phyloP scores from a whole-genome alignment of 2,329 filamentous ascomycete species.

The Trichoderma citrinoviride region DNA sequence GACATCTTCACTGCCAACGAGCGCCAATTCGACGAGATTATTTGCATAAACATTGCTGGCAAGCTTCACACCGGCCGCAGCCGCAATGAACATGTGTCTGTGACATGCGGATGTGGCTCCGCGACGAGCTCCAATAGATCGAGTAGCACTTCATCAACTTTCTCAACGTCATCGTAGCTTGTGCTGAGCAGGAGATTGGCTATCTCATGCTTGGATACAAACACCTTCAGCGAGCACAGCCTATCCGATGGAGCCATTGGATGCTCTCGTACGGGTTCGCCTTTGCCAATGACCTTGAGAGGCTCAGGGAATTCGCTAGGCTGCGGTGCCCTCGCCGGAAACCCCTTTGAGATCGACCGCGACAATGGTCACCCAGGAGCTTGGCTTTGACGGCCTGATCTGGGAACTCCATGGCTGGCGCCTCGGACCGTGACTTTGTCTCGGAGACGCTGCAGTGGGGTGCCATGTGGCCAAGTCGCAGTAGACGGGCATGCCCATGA shows the following conservation, averaged over 20 bases:
- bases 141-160: constrained; percentile 41
- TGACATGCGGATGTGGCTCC: constrained; percentile 85
- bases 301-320: constrained; percentile 51
- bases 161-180: constrained; percentile 62
- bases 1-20: constrained; percentile 65
- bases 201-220: constrained; percentile 85
- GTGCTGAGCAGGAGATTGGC: constrained; percentile 73
- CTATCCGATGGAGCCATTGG: constrained; percentile 80
- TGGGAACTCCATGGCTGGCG: constrained; percentile 75
- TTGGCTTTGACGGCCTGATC: constrained; percentile 73
- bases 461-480: constrained; percentile 46
- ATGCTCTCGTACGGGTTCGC: neutral
- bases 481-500: constrained; percentile 60
- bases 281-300: neutral
- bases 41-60: constrained; percentile 78
- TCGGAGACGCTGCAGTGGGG: constrained; percentile 80
- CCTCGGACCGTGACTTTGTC: constrained; percentile 78
- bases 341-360: constrained; percentile 79
- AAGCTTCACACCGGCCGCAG: constrained; percentile 88
- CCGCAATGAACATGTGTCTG: constrained; percentile 87
- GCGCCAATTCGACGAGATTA: constrained; percentile 74
- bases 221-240: constrained; percentile 77
- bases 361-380: constrained; percentile 73
- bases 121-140: constrained; percentile 63
- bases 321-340: constrained; percentile 75